Base-by-base conservation (phyloP, 2,329 filamentous ascomycete species). In the Apiospora marii region DNA sequence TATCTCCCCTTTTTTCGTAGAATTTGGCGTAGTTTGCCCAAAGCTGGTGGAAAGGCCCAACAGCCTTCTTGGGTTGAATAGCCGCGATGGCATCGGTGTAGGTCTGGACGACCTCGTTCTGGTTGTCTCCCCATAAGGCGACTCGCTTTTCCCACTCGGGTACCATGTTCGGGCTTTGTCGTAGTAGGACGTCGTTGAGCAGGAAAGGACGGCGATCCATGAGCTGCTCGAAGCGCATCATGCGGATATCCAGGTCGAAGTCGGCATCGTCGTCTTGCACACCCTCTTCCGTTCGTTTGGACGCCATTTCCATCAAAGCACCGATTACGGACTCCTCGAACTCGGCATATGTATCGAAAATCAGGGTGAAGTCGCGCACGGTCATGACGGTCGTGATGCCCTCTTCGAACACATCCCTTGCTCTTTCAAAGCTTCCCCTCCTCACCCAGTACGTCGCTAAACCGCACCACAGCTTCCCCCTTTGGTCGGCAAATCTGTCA, bases 371-470 rank as follows among this genome's bases (percentile, higher is more conserved):
- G 83, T 99, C 96, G 72, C 96, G 92, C 64, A 99, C 95, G 2
- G 96, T 99, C 96, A 98, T 98, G 75, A 98, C 97, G 1, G 96
- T 98, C 14, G 94, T 98, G 76, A 98, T 94, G 64, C 94, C 97
- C 82, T 98, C 95, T 83, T 99, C 96, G 76, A 98, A 98, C 4
- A 97, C 88, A 81, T 99, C 96, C 75, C 97, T 88, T 19, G 96
- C 95, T 74, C 92, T 92, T 84, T 98, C 97, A 79, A 98, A 98
- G 79, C 93, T 95, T 64, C 95, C 95, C 80, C 92, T 92, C 73
- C 94, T 94, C 80, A 97, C 97, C 94, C 96, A 98, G 83, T 98
- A 99, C 4, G 96, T 96, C 61, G 96, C 96, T 70, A 99, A 85
- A 13, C 96, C 96, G 69, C 94, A 94, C 96, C 96, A 99, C 27